A percentile compares a stretch with the other conserved stretches of the same genome.
Conservation (phyloP, 2,329 filamentous ascomycete species). For the Onygenales sp. region DNA sequence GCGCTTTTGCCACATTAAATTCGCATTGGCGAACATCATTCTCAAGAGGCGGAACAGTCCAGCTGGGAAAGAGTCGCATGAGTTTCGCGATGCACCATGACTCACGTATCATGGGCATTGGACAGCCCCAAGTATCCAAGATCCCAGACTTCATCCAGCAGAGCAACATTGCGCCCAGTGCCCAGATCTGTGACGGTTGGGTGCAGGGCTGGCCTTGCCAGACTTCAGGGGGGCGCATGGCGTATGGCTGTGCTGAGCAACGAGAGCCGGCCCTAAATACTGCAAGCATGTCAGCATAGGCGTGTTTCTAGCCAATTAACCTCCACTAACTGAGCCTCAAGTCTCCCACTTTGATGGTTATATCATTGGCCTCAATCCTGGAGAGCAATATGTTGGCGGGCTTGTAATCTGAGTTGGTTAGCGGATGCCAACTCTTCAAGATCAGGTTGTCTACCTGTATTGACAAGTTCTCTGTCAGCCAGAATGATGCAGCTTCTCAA, state of each 20-base stretch:
- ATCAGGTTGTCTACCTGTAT: constrained; percentile 7
- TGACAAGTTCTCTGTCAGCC: constrained; percentile 2
- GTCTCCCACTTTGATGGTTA: constrained; percentile 8
- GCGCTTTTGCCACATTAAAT: constrained; percentile 5
- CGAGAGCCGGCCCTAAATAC: constrained; percentile 3
- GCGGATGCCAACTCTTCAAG: constrained; percentile 5
- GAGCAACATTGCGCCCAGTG: constrained; percentile 7
- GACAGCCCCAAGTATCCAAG: constrained; percentile 10
- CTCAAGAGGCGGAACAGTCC: constrained; percentile 10
- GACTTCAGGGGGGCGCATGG: constrained; percentile 9
- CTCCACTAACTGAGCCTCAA: constrained; percentile 6
- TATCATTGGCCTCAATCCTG: constrained; percentile 2
- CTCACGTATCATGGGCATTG: constrained; percentile 7
- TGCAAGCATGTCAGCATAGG: constrained; percentile 3
- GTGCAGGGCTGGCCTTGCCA: constrained; percentile 5
- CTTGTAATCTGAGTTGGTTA: constrained; percentile 7
- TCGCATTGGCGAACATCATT: constrained; percentile 6
- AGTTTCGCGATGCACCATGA: constrained; percentile 13
- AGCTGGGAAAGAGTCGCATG: constrained; percentile 12
- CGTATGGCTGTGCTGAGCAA: constrained; percentile 5
- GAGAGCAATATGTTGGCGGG: constrained; percentile 8
- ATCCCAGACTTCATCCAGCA: constrained; percentile 7
- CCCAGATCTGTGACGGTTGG: constrained; percentile 6
- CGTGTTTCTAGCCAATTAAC: constrained; percentile 2
- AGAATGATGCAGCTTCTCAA: constrained; percentile 8